A percentile compares a stretch with the other conserved stretches of the same genome.
These are phyloP conservation scores for Solanum hybrid DNA, from an alignment of 305 asterid genomes.

Conservation along the genomic window DNA sequence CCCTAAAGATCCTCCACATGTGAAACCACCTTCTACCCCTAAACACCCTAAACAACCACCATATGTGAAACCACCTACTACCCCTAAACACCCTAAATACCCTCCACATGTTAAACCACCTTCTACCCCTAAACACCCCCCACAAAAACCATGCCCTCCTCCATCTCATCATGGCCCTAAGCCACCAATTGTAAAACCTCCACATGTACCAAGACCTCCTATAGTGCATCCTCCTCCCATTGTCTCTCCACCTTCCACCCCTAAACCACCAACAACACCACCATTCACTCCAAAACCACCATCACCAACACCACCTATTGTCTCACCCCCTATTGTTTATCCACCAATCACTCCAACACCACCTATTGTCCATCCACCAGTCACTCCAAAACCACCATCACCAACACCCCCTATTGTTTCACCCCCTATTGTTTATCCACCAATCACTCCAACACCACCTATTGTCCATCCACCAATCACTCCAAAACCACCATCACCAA, in stretches of 20 bases:
- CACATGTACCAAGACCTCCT: slow-evolving; percentile 19
- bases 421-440: slow-evolving; percentile 6
- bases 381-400: slow-evolving; percentile 8
- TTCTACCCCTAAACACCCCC: slow-evolving; percentile 13
- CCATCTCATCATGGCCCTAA: slow-evolving; percentile 17
- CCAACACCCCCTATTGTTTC: slow-evolving; percentile 12
- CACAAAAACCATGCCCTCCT: slow-evolving; percentile 1
- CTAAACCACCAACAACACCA: slow-evolving; percentile 7
- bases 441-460: not conserved
- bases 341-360: not conserved
- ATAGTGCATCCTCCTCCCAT: slow-evolving; percentile 2
- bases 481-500: slow-evolving; percentile 15
- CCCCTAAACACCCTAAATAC: slow-evolving; percentile 8
- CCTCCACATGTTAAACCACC: slow-evolving; percentile 21
- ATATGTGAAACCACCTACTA: slow-evolving; percentile 4
- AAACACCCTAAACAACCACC: not conserved
- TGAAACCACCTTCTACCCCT: slow-evolving; percentile 16
- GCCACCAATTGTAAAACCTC: slow-evolving; percentile 15
- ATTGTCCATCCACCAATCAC: not conserved
- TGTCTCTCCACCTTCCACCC: not conserved
- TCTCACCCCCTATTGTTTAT: not conserved
- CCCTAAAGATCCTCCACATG: not conserved
- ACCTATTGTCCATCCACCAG: not conserved
- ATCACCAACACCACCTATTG: not conserved
- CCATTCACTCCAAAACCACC: slow-evolving; percentile 5